Evolutionary conservation across 2,329 filamentous ascomycete genomes (phyloP).

Genomic region (Fonsecaea pedrosoi): DNA sequence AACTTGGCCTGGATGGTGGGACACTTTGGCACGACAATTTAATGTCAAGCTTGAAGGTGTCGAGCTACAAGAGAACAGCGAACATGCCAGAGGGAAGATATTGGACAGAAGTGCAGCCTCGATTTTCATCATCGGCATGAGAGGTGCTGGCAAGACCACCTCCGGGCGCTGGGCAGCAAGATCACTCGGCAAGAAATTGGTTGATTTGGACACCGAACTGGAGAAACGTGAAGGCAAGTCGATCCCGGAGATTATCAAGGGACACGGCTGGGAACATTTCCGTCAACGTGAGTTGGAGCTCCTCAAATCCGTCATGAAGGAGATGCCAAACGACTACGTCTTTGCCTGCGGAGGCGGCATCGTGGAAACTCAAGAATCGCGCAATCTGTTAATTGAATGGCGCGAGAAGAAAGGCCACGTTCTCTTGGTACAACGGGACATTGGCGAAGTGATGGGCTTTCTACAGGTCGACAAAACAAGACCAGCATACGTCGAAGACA

Average conservation of each 20-base stretch:
- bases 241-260: constrained; percentile 84
- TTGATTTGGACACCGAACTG: constrained; percentile 88
- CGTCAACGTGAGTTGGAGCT: constrained; percentile 77
- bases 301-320: constrained; percentile 74
- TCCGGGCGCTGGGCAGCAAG: constrained; percentile 83
- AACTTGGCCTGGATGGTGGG: constrained; percentile 99
- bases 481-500: constrained; percentile 90
- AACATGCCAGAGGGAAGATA: constrained; percentile 47
- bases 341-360: constrained; percentile 95
- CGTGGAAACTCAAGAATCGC: constrained; percentile 82
- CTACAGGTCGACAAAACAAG: constrained; percentile 86
- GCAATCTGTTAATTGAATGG: constrained; percentile 75
- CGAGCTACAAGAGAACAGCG: constrained; percentile 57
- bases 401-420: constrained; percentile 80
- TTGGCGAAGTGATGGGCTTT: constrained; percentile 86
- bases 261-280: constrained; percentile 86
- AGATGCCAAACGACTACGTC: constrained; percentile 76
- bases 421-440: constrained; percentile 84
- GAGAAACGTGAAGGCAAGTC: constrained; percentile 74
- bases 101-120: constrained; percentile 63
- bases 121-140: constrained; percentile 95
- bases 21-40: constrained; percentile 80
- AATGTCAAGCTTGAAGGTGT: constrained; percentile 76
- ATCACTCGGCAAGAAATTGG: constrained; percentile 75
- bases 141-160: constrained; percentile 95